Conservation (phyloP, 768 basidiomycete genomes). For the Agrocybe pediades region DNA sequence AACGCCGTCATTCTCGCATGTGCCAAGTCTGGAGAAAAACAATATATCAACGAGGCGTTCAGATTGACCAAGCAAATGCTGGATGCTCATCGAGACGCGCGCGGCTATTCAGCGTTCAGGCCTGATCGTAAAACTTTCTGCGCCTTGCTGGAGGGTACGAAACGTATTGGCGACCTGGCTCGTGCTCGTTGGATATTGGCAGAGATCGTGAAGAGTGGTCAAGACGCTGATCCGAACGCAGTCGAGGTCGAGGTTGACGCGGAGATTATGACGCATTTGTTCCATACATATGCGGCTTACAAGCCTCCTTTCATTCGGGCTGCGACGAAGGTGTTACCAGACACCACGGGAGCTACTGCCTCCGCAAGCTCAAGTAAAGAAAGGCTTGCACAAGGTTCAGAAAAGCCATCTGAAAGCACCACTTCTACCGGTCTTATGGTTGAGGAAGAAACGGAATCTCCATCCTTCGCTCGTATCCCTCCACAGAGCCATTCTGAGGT, state of each 20-base stretch:
- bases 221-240: conserved; percentile 21
- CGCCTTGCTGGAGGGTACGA: conserved; percentile 89
- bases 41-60: conserved; percentile 81
- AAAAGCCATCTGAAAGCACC: not conserved
- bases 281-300: conserved; percentile 87
- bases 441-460: conserved; percentile 16
- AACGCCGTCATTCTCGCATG: conserved; percentile 84
- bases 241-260: conserved; percentile 50
- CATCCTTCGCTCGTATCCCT: conserved; percentile 54
- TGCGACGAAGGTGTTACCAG: not conserved
- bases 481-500: conserved; percentile 78
- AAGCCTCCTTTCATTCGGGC: conserved; percentile 65
- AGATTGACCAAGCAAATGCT: conserved; percentile 87
- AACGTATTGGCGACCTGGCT: conserved; percentile 80
- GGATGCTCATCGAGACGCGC: conserved; percentile 70
- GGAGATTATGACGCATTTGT: conserved; percentile 78
- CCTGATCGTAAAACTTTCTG: conserved; percentile 75
- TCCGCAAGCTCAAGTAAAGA: not conserved
- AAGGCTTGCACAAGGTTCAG: conserved; percentile 1
- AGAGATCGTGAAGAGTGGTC: conserved; percentile 62
- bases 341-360: not conserved
- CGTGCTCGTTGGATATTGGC: conserved; percentile 89
- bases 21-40: conserved; percentile 60
- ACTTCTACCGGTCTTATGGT: not conserved
- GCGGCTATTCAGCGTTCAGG: conserved; percentile 50